Evolutionary conservation across 2,329 filamentous ascomycete species (phyloP).

Genomic region (Phaeomoniella chlamydospora): DNA sequence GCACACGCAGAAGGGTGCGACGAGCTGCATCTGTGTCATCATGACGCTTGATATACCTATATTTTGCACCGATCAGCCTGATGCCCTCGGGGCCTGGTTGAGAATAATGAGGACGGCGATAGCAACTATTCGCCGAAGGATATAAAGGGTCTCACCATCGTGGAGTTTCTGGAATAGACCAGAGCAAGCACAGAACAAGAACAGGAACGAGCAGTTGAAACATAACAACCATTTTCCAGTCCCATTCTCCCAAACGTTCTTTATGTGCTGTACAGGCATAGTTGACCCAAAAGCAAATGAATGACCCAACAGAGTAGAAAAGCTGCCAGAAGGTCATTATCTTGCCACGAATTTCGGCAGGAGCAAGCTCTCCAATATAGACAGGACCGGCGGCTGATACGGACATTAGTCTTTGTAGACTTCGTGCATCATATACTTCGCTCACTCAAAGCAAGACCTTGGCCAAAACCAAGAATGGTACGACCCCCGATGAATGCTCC

Average conservation of each 20-base stretch:
- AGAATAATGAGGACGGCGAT: too few species aligned
- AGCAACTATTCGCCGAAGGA: too few species aligned
- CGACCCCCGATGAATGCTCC: slow-evolving; percentile 55
- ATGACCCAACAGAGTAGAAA: slow-evolving; percentile 51
- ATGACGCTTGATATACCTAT: slow-evolving; percentile 29
- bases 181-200: slow-evolving; percentile 46
- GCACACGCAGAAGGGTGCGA: slow-evolving; percentile 41
- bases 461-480: slow-evolving; percentile 54
- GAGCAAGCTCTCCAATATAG: slow-evolving; percentile 56
- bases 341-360: slow-evolving; percentile 47
- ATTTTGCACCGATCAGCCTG: too few species aligned
- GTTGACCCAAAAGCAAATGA: slow-evolving; percentile 53
- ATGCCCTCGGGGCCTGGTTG: too few species aligned
- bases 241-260: slow-evolving; percentile 49
- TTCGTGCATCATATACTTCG: too few species aligned
- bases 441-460: slow-evolving; percentile 50
- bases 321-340: slow-evolving; percentile 60
- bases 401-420: too few species aligned
- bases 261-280: slow-evolving; percentile 46
- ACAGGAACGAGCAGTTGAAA: slow-evolving; percentile 57
- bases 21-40: slow-evolving; percentile 47
- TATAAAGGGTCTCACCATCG: slow-evolving; percentile 37
- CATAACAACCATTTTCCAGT: slow-evolving; percentile 59
- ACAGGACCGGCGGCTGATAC: slow-evolving; percentile 48
- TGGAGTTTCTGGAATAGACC: slow-evolving; percentile 54